Evolutionary conservation across 75 land plant genomes (phyloP).

Genomic region (Selaginella tamariscina): DNA sequence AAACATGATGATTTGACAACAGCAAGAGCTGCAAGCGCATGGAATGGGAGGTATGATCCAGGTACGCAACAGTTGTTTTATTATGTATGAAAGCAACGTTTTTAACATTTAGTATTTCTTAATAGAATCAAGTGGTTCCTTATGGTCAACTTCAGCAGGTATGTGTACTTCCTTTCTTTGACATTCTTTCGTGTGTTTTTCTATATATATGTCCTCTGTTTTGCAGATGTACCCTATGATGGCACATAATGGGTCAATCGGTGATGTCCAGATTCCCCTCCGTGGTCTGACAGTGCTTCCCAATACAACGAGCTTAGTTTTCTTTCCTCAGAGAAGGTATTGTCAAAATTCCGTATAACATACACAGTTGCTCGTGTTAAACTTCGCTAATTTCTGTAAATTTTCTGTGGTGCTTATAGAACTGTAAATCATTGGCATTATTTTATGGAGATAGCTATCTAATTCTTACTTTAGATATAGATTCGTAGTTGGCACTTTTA

Average conservation of each 20-base stretch:
- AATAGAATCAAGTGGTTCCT: background rate
- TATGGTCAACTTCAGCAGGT: background rate
- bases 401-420: too few species aligned
- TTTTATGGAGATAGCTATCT: too few species aligned
- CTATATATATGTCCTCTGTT: background rate
- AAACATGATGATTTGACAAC: background rate
- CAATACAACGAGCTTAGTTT: background rate
- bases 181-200: background rate
- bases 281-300: background rate
- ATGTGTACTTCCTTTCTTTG: background rate
- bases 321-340: constrained; percentile 1
- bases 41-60: background rate
- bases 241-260: background rate
- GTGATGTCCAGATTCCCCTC: background rate
- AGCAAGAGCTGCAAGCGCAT: background rate
- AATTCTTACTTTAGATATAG: too few species aligned
- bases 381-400: too few species aligned
- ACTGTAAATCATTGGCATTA: too few species aligned
- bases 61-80: background rate
- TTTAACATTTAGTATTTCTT: background rate
- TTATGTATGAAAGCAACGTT: background rate
- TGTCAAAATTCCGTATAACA: background rate
- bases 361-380: background rate
- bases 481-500: too few species aligned
- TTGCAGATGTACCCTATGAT: background rate